Percentiles rank a stretch among this genome's conserved stretches.
phyloP scores from a whole-genome alignment of 106 monocot species.

The Phalaenopsis aphrodite region DNA sequence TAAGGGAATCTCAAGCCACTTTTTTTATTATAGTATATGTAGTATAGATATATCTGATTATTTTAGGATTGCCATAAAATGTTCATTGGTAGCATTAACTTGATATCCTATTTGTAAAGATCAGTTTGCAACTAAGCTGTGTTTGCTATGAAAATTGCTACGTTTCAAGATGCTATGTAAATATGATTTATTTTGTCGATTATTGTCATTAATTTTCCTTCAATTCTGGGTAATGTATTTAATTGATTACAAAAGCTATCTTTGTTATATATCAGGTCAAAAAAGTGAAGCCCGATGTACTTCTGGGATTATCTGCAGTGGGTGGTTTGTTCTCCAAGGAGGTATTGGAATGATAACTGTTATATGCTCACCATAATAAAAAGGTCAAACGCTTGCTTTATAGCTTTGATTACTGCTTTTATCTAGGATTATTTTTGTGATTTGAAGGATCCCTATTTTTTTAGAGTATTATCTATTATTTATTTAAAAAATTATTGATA shows the following conservation, averaged over 20 bases:
- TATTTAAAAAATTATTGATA: neutral
- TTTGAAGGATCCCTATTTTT: neutral
- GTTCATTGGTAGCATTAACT: neutral
- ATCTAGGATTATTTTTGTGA: neutral
- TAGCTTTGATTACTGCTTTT: neutral
- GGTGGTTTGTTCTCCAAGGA: constrained; percentile 92
- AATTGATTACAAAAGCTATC: neutral
- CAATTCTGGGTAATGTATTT: neutral
- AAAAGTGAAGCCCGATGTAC: constrained; percentile 89
- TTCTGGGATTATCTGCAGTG: constrained; percentile 97
- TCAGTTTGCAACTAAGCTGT: neutral
- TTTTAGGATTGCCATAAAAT: neutral
- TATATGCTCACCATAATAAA: neutral
- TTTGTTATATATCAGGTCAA: constrained; percentile 48
- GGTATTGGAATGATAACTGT: constrained; percentile 27
- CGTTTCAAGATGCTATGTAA: neutral
- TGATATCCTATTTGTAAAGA: neutral
- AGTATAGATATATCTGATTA: neutral
- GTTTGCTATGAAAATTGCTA: neutral
- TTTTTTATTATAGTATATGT: no score
- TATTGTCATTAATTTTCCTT: neutral
- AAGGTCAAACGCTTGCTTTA: neutral
- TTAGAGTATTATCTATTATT: neutral
- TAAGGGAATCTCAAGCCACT: no score
- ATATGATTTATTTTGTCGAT: neutral